Evolutionary conservation across 106 monocot species (phyloP), one percentile per base, ranked within the genome.

Genomic region (Gastrodia elata): DNA sequence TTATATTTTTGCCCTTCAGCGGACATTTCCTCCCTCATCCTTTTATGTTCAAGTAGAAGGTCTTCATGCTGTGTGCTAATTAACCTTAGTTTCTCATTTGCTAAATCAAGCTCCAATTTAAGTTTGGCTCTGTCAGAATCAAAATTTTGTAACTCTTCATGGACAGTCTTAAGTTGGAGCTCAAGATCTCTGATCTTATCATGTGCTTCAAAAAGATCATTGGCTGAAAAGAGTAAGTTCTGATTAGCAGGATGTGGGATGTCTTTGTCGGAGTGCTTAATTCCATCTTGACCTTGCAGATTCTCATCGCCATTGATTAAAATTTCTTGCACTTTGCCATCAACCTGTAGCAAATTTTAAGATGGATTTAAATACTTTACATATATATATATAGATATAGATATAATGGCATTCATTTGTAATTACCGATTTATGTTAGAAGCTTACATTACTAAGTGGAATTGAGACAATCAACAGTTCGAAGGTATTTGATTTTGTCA

Each of bases 1-100:
- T 64, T 77, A 58, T 86, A 44, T 68, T 81, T 87, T 14, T 71
- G 67, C 52, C 87, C 85, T 77, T 77, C 65, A 58, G 82, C 84
- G 71, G 44, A 58, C 40, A 85, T 68, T 72, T 86, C 81, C 46
- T 84, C 83, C 83, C 79, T 79, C 64, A 88, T 74, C 70, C 74
- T 88, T 39, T 83, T 83, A 71, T 76, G 58, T 18, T 90, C 90
- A 73, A 70, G 64, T 83, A 88, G 83, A 65, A 93, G 83, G 14
- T 83, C 78, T 77, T 87, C 40, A 71, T 80, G 68, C 40, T 71
- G 76, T 27, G 64, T 83, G 15, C 74, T 65, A 37, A 80, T 79
- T 70, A 85, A 68, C 18, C 85, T 80, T 25, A 88, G 37, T 46
- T 82, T 78, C 48, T 83, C 75, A 40, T 76, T 80, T 38, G 84